Evolutionary conservation across 192 early-diverging fungal genomes (phyloP).

Genomic region (Haplosporangium gracile): DNA sequence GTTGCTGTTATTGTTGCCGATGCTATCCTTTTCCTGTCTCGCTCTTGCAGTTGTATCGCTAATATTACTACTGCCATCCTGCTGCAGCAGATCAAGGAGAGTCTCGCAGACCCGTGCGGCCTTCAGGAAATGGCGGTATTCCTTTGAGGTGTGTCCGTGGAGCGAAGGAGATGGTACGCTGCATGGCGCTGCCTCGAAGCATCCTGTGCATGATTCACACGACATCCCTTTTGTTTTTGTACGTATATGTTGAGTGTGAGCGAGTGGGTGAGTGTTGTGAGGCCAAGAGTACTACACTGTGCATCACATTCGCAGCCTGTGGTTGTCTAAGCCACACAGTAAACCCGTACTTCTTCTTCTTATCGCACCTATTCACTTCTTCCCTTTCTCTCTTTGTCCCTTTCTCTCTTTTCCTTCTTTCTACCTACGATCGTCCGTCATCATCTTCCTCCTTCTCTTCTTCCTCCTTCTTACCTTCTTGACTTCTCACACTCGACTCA

Average conservation of each 20-base stretch:
- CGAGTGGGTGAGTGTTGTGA: neutral
- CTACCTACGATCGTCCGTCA: neutral
- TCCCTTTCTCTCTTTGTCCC: neutral
- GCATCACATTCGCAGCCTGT: neutral
- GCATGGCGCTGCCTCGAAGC: constrained; percentile 49
- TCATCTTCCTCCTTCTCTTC: constrained; percentile 1
- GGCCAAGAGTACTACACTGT: too few relatives aligned
- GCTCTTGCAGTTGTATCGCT: neutral
- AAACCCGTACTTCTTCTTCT: too few relatives aligned
- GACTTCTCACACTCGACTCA: neutral
- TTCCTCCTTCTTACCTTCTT: neutral
- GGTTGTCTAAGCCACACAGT: neutral
- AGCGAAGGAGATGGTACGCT: constrained; percentile 35
- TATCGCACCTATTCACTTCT: neutral
- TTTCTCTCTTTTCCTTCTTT: neutral
- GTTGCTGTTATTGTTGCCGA: neutral
- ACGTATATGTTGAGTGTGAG: too few relatives aligned
- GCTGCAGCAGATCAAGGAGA: neutral
- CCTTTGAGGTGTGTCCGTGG: constrained; percentile 45
- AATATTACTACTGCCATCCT: neutral
- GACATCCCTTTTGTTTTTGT: constrained; percentile 18
- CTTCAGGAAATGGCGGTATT: constrained; percentile 47
- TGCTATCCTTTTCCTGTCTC: neutral
- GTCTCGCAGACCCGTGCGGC: constrained; percentile 18
- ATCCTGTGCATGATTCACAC: constrained; percentile 56